Percentiles rank a stretch among this genome's conserved stretches.
phyloP scores from a whole-genome alignment of 2,329 filamentous ascomycete genomes.

The Paecilomyces dactylethromorphus region DNA sequence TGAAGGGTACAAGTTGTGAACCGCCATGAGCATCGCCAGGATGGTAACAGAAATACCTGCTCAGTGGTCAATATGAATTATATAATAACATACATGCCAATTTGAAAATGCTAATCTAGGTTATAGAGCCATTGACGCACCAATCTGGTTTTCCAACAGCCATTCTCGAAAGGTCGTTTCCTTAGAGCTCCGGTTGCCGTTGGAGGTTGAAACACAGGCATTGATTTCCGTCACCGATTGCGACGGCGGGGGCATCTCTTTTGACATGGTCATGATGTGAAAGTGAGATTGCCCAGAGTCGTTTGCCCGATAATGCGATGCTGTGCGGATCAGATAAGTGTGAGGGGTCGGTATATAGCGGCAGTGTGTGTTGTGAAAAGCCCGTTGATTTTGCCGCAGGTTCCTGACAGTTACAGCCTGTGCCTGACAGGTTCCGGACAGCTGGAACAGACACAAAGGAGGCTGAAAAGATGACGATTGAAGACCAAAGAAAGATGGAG shows the following conservation, averaged over 20 bases:
- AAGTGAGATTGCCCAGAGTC: background rate
- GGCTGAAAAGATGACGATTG: background rate
- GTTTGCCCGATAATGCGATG: background rate
- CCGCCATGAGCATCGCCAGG: constrained; percentile 72
- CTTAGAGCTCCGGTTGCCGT: constrained; percentile 22
- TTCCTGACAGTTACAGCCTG: background rate
- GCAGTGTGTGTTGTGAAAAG: background rate
- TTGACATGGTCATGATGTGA: constrained; percentile 24
- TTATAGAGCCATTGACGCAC: constrained; percentile 44
- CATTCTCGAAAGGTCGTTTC: constrained; percentile 46
- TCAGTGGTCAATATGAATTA: constrained; percentile 1
- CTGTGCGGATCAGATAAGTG: background rate
- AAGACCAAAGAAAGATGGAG: background rate
- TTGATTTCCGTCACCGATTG: constrained; percentile 31
- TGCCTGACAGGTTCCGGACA: constrained; percentile 1
- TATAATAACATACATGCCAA: background rate
- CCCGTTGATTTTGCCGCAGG: background rate
- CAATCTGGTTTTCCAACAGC: constrained; percentile 74
- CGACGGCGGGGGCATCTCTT: constrained; percentile 20
- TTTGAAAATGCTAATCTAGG: background rate
- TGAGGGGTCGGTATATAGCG: background rate
- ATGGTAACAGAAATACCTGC: constrained; percentile 80
- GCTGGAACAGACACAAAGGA: background rate
- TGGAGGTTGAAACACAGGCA: constrained; percentile 31
- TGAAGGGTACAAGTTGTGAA: constrained; percentile 75